Evolutionary conservation across 441 rosid species (phyloP).

Genomic region (Hura crepitans): DNA sequence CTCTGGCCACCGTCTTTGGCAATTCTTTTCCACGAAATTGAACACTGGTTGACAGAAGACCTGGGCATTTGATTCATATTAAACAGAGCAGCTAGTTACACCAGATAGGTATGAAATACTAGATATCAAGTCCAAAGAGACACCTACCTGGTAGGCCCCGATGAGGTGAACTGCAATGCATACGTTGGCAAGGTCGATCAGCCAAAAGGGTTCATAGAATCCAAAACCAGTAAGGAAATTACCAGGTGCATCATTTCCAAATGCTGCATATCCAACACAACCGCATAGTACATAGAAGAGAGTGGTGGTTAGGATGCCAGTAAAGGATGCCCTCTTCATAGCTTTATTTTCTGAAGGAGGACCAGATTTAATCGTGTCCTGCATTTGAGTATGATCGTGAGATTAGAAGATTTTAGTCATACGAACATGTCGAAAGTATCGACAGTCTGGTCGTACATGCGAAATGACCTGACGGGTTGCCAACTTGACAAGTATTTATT

Average conservation of each 20-base stretch:
- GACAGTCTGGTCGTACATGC: too few relatives aligned
- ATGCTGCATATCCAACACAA: conserved; percentile 81
- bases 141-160: conserved; percentile 92
- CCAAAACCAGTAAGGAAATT: conserved; percentile 80
- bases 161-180: conserved; percentile 76
- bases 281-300: conserved; percentile 84
- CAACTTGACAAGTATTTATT: too few relatives aligned
- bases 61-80: too few relatives aligned
- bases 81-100: too few relatives aligned
- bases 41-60: conserved; percentile 75
- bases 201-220: conserved; percentile 79
- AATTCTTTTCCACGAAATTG: conserved; percentile 62
- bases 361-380: conserved; percentile 69
- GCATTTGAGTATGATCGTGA: conserved; percentile 24
- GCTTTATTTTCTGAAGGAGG: conserved; percentile 75
- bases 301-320: conserved; percentile 60
- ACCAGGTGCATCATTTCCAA: conserved; percentile 71
- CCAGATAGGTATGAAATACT: too few relatives aligned
- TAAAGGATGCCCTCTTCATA: conserved; percentile 63
- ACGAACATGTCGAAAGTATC: too few relatives aligned
- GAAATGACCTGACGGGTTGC: too few relatives aligned
- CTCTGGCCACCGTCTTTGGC: too few relatives aligned
- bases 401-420: too few relatives aligned
- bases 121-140: too few relatives aligned
- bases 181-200: conserved; percentile 78